A percentile compares a stretch with the other conserved stretches of the same genome.
These are phyloP conservation scores for Phytopythium vexans DNA, from an alignment of 352 stramenopile genomes.

Conservation along the genomic window DNA sequence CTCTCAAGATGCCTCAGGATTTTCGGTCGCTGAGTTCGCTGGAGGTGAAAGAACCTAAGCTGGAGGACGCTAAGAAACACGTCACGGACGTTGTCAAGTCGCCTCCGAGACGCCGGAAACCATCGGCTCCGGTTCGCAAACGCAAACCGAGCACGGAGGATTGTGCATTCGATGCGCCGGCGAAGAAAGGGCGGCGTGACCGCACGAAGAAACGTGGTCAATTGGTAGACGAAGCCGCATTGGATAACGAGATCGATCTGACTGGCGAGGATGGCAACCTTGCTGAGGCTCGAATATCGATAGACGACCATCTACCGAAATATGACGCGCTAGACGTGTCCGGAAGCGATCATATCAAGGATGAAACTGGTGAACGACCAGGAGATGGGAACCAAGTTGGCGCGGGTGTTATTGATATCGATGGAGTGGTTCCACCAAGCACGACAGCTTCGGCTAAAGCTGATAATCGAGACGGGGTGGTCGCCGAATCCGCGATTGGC, in stretches of 20 bases:
- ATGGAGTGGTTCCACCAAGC: too few species aligned
- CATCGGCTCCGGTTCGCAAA: constrained; percentile 15
- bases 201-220: constrained; percentile 4
- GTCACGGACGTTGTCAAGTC: constrained; percentile 3
- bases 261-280: constrained; percentile 13
- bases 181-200: constrained; percentile 29
- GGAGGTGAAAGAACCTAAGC: constrained; percentile 3
- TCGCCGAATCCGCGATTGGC: too few species aligned
- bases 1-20: constrained; percentile 1
- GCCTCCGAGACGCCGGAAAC: constrained; percentile 14
- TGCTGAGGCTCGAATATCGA: neutral
- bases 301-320: neutral
- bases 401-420: too few species aligned
- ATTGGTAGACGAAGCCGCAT: constrained; percentile 3
- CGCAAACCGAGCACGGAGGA: constrained; percentile 33
- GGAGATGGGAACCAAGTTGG: too few species aligned
- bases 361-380: too few species aligned
- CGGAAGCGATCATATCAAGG: neutral
- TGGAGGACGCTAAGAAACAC: neutral
- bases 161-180: constrained; percentile 8
- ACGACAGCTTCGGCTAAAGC: too few species aligned
- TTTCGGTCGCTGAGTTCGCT: constrained; percentile 16
- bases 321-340: neutral
- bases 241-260: constrained; percentile 23
- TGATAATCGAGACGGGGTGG: too few species aligned